Evolutionary conservation across 805 yeast genomes (phyloP).

Genomic region (Barnettozyma sp.): DNA sequence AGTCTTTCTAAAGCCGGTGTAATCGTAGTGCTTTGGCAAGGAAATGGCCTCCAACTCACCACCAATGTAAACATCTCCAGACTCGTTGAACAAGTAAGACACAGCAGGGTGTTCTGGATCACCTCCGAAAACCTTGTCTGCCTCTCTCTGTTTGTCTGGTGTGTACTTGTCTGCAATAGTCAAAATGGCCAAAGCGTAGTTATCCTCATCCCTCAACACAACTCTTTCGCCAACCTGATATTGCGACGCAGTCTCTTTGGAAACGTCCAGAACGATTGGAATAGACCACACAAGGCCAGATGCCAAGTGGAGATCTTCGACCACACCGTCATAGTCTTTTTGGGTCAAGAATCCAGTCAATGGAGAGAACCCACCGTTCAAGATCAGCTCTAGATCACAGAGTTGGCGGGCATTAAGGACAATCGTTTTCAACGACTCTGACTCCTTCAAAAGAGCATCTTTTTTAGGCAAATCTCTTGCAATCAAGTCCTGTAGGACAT

Average conservation of each 20-base stretch:
- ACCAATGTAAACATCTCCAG: constrained; percentile 83
- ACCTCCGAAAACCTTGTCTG: constrained; percentile 84
- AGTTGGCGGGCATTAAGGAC: constrained; percentile 78
- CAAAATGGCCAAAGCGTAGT: constrained; percentile 70
- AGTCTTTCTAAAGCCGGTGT: constrained; percentile 78
- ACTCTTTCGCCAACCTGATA: constrained; percentile 53
- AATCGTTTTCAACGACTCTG: constrained; percentile 38
- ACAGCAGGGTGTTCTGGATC: constrained; percentile 97
- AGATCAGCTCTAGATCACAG: constrained; percentile 86
- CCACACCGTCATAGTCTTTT: constrained; percentile 60
- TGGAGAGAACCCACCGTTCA: constrained; percentile 93
- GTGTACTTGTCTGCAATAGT: constrained; percentile 72
- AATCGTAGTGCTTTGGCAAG: constrained; percentile 85
- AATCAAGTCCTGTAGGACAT: constrained; percentile 75
- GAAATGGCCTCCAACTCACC: constrained; percentile 80
- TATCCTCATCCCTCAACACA: constrained; percentile 75
- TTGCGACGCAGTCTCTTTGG: constrained; percentile 36
- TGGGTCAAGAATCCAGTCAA: constrained; percentile 57
- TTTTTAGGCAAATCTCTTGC: constrained; percentile 69
- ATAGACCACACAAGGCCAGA: constrained; percentile 84
- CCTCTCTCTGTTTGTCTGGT: constrained; percentile 78
- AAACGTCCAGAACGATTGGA: constrained; percentile 84
- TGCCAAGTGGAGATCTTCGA: constrained; percentile 59
- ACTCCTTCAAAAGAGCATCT: constrained; percentile 50
- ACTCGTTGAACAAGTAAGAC: constrained; percentile 59